These are phyloP conservation scores for Boeremia lycopersici DNA, from an alignment of 2,329 filamentous ascomycete genomes.

Conservation along the genomic window DNA sequence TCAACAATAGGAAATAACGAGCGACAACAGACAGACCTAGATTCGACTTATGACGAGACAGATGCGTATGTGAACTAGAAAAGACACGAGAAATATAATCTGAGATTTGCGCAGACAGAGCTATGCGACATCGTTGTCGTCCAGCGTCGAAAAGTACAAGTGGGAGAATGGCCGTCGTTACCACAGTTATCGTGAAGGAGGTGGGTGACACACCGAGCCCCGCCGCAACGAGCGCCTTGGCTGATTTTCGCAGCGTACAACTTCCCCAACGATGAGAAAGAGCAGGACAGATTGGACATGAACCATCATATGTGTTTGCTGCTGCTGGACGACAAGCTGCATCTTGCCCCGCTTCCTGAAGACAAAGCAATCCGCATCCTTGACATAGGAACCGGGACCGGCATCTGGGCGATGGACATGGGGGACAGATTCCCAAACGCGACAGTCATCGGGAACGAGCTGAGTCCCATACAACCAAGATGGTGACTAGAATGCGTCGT, in stretches of 20 bases:
- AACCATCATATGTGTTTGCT: slow-evolving; percentile 47
- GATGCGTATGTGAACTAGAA: neutral
- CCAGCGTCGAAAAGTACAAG: slow-evolving; percentile 42
- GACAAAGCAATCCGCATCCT: slow-evolving; percentile 34
- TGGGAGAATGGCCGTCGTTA: slow-evolving; percentile 47
- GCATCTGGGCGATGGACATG: slow-evolving; percentile 46
- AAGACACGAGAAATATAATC: neutral
- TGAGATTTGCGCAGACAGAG: slow-evolving; percentile 1
- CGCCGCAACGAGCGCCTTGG: slow-evolving; percentile 13
- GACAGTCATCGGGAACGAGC: slow-evolving; percentile 51
- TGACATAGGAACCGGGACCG: slow-evolving; percentile 46
- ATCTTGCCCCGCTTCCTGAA: slow-evolving; percentile 36
- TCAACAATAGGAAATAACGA: neutral
- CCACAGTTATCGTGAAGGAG: slow-evolving; percentile 44
- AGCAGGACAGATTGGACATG: slow-evolving; percentile 53
- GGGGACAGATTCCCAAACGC: slow-evolving; percentile 36
- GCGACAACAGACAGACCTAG: neutral
- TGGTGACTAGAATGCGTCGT: slow-evolving; percentile 29
- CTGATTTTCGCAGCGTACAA: slow-evolving; percentile 32
- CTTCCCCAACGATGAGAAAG: slow-evolving; percentile 52
- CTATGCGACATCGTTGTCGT: slow-evolving; percentile 32
- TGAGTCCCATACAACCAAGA: slow-evolving; percentile 56
- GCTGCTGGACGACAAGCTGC: slow-evolving; percentile 40
- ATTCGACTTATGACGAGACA: slow-evolving; percentile 7
- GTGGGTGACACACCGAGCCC: slow-evolving; percentile 5